Conservation (phyloP, 2,329 filamentous ascomycete species). For the Parasarocladium wereldwijsianum region DNA sequence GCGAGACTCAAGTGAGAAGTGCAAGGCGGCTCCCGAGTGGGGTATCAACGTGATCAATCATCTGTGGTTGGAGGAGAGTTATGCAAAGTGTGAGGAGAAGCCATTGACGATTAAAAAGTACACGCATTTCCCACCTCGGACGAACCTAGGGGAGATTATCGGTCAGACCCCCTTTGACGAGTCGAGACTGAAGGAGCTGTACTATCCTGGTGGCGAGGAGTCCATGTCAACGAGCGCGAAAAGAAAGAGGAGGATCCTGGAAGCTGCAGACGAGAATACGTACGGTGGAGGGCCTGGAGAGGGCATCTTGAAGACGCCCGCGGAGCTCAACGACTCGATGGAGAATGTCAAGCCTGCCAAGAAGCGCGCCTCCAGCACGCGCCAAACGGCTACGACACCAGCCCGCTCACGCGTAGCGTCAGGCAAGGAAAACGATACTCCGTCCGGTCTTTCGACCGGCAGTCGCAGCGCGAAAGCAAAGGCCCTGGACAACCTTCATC, state of each 20-base stretch:
- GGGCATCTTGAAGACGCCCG: slow-evolving; percentile 21
- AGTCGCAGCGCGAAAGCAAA: slow-evolving; percentile 81
- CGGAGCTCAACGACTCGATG: slow-evolving; percentile 22
- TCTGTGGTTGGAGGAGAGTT: slow-evolving; percentile 94
- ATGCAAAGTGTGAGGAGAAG: slow-evolving; percentile 71
- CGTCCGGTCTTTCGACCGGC: slow-evolving; percentile 49
- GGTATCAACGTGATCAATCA: slow-evolving; percentile 83
- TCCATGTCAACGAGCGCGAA: slow-evolving; percentile 25
- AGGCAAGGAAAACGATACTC: slow-evolving; percentile 75
- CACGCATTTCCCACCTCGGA: slow-evolving; percentile 72
- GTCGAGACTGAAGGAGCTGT: slow-evolving; percentile 43
- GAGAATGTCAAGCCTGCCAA: slow-evolving; percentile 17
- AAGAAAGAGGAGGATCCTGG: slow-evolving; percentile 33
- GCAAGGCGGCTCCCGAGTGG: slow-evolving; percentile 84
- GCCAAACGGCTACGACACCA: slow-evolving; percentile 20
- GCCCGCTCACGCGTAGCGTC: slow-evolving; percentile 28
- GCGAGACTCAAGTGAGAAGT: slow-evolving; percentile 82
- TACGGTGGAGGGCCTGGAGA: slow-evolving; percentile 30
- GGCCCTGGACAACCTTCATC: slow-evolving; percentile 63
- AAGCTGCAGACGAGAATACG: slow-evolving; percentile 36
- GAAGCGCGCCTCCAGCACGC: slow-evolving; percentile 4
- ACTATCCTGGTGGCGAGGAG: slow-evolving; percentile 48
- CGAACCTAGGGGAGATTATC: slow-evolving; percentile 84
- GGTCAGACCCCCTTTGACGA: slow-evolving; percentile 74
- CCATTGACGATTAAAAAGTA: slow-evolving; percentile 61